Evolutionary conservation across 1,284 basidiomycete genomes (phyloP), one percentile per base, ranked within the genome.

Genomic region (Fomitopsis betulina): DNA sequence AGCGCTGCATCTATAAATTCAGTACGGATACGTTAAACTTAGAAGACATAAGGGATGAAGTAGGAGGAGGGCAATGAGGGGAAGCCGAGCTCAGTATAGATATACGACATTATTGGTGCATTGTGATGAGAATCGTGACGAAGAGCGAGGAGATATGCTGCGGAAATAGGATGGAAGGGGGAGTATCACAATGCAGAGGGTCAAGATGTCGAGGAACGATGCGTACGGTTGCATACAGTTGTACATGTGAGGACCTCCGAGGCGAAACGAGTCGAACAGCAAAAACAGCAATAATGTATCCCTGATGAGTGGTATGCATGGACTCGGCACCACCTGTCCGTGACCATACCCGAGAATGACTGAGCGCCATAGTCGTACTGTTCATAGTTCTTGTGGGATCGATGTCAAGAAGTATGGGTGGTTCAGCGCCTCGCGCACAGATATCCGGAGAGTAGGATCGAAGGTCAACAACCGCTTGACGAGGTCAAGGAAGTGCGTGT

Each of bases 391-490:
- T 58, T 68, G 65, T 54, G 86, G 76, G 62, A 89, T 83, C 70
- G 76, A 76, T 67, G 86, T 70, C 54, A 79, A 77, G 70, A 96
- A 93, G 73, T 94, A 98, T 6, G 89, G 89, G 70, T 97, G 95
- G 58, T 83, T 81, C 58, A 98, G 82, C 21, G 96, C 96, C 49
- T 94, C 87, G 68, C 85, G 82, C 47, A 97, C 94, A 19, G 87
- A 88, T 64, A 95, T 87, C 64, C 95, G 87, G 65, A 92, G 86
- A 2, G 83, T 81, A 37, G 95, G 94, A 73, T 99, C 96, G 74
- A 96, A 99, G 58, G 89, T 88, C 50, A 99, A 83, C 59, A 99
- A 79, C 69, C 86, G 87, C 68, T 85, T 82, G 61, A 99, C 90
- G 32, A 98, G 84, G 71, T 96, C 88, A 65, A 94, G 75, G 76